Conservation (phyloP, 495 filamentous ascomycete species). For the Aspergillus mulundensis region DNA sequence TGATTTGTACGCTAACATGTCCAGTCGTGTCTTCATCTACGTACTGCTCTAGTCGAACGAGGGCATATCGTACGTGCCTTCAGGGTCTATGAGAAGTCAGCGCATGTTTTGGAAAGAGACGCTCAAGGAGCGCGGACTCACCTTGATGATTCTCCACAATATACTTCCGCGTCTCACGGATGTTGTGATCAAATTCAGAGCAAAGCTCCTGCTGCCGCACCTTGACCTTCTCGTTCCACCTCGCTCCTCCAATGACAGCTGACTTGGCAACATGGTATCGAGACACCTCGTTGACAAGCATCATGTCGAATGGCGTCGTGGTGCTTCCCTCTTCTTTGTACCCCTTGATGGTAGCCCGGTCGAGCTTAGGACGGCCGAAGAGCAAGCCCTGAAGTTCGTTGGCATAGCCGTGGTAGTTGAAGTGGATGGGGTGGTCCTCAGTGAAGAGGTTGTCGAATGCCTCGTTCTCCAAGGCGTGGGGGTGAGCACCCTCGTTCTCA, state of each 20-base stretch:
- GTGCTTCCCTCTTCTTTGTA: slow-evolving; percentile 70
- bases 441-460: slow-evolving; percentile 61
- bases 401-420: slow-evolving; percentile 71
- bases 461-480: slow-evolving; percentile 54
- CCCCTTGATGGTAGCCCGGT: slow-evolving; percentile 54
- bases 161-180: slow-evolving; percentile 51
- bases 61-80: slow-evolving; percentile 53
- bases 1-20: neutral
- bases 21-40: too few species aligned
- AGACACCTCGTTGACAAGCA: slow-evolving; percentile 61
- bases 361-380: slow-evolving; percentile 51
- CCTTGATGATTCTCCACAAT: slow-evolving; percentile 52
- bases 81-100: slow-evolving; percentile 42
- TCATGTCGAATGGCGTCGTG: slow-evolving; percentile 73
- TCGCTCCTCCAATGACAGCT: slow-evolving; percentile 50
- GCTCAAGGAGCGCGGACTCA: slow-evolving; percentile 17
- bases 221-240: slow-evolving; percentile 48
- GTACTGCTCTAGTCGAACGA: slow-evolving; percentile 20
- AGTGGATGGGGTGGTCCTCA: slow-evolving; percentile 52
- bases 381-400: slow-evolving; percentile 60
- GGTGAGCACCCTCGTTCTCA: slow-evolving; percentile 54
- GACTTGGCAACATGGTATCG: slow-evolving; percentile 59
- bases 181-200: slow-evolving; percentile 44
- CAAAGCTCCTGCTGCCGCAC: slow-evolving; percentile 44
- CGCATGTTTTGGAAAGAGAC: neutral